Base-by-base conservation (phyloP, 345 rosid genomes). In the Sonneratia alba region DNA sequence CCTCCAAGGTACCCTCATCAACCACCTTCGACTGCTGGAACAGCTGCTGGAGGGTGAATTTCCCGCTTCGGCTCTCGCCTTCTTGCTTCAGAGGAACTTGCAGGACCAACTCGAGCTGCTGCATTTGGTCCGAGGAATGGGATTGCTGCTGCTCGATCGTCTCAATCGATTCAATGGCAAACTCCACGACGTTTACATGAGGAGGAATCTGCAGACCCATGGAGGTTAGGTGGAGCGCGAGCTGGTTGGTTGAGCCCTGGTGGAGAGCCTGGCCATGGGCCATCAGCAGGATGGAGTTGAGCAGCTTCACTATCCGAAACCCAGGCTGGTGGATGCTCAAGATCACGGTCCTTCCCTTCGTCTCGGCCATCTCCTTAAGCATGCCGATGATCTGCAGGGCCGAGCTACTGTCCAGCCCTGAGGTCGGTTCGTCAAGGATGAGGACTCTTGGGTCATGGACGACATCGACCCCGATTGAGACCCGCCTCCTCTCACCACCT, bases 351-450 rank as follows among this genome's bases (percentile, higher is more conserved):
- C 92, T 76, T 4, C 96, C 99, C 24, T 84, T 78, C 49, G 84
- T 87, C 75, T 90, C 98, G 0, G 97, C 97, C 98, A 94, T 95
- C 16, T 77, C 78, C 79, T 92, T 95, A 37, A 95, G 90, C 99
- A 92, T 87, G 64, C 84, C 89, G 9, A 95, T 84, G 69, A 89
- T 87, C 78, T 90, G 99, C 24, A 88, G 73, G 27, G 99, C 99
- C 18, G 90, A 87, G 48, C 85, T 86, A 76, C 97, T 92, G 66
- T 95, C 99, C 66, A 95, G 93, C 12, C 99, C 99, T 2, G 99
- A 95, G 67, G 99, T 95, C 40, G 98, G 99, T 66, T 96, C 99
- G 70, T 96, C 99, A 64, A 96, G 98, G 67, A 96, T 90, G 36
- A 92, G 73, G 34, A 96, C 97, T 80, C 85, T 76, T 1, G 99